phyloP scores from a whole-genome alignment of 345 rosid species.

The Abelmoschus esculentus region DNA sequence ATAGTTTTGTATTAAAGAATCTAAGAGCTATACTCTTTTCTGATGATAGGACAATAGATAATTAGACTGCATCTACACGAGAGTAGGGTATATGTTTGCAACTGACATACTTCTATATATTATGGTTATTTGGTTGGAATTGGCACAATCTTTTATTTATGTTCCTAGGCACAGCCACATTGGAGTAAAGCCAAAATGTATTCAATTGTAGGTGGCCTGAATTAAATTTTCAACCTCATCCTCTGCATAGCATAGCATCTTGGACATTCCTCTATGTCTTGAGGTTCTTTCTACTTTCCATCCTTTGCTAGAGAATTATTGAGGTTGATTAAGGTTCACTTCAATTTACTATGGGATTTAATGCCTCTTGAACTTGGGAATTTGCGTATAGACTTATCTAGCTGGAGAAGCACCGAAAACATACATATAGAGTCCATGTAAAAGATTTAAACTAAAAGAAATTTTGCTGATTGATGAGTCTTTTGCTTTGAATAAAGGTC shows the following conservation, averaged over 20 bases:
- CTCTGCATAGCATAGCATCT: not conserved
- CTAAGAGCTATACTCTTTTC: not conserved
- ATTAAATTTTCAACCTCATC: not conserved
- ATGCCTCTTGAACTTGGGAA: conserved; percentile 4
- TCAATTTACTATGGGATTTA: not conserved
- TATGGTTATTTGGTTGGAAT: not conserved
- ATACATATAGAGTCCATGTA: not conserved
- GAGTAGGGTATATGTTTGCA: not conserved
- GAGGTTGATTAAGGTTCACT: not conserved
- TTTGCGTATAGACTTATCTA: not conserved
- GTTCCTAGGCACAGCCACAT: not conserved
- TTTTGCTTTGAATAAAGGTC: not conserved
- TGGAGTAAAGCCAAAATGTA: not conserved
- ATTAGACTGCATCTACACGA: not conserved
- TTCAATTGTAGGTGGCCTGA: not conserved
- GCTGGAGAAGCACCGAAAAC: not conserved
- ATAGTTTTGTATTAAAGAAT: not conserved
- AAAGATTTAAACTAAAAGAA: not conserved
- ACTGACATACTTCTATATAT: not conserved
- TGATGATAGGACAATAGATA: not conserved
- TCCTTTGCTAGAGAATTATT: not conserved
- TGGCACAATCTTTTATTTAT: not conserved
- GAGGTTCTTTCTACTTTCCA: not conserved
- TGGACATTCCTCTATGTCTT: not conserved
- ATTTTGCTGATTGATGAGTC: not conserved